These are phyloP conservation scores for Cyberlindnera amylophila DNA, from an alignment of 805 yeast genomes.

Conservation along the genomic window DNA sequence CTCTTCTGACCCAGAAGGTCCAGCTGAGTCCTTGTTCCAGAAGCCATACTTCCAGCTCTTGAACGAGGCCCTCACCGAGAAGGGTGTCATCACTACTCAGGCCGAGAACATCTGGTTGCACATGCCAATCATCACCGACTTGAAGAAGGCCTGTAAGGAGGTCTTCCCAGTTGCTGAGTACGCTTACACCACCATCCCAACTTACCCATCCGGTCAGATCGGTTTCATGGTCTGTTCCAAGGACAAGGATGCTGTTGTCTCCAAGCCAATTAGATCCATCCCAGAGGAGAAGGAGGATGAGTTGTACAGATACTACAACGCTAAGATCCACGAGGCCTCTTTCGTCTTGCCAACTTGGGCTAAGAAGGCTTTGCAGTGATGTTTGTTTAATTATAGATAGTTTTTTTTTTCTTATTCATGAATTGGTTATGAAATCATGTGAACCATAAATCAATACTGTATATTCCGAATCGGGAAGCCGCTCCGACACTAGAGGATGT, in stretches of 20 bases:
- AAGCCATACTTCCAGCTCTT: slow-evolving; percentile 85
- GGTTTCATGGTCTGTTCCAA: slow-evolving; percentile 97
- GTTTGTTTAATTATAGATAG: slow-evolving; percentile 10
- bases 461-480: not conserved
- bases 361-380: slow-evolving; percentile 40
- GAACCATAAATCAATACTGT: too few species aligned
- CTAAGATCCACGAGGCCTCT: slow-evolving; percentile 79
- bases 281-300: slow-evolving; percentile 57
- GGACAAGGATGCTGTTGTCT: slow-evolving; percentile 60
- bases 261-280: slow-evolving; percentile 64
- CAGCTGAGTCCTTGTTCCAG: slow-evolving; percentile 92
- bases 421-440: too few species aligned
- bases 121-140: slow-evolving; percentile 73
- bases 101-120: slow-evolving; percentile 96
- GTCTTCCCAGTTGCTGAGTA: slow-evolving; percentile 92
- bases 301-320: slow-evolving; percentile 78
- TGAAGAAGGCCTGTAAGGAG: slow-evolving; percentile 75
- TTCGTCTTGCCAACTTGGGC: slow-evolving; percentile 95
- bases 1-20: slow-evolving; percentile 98
- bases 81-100: slow-evolving; percentile 90
- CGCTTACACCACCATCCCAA: slow-evolving; percentile 90
- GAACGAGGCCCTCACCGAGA: slow-evolving; percentile 81
- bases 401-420: not conserved
- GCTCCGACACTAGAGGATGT: too few species aligned
- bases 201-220: slow-evolving; percentile 95